A percentile compares a stretch with the other conserved stretches of the same genome.
These are phyloP conservation scores for Boletus vinaceobasis DNA, from an alignment of 768 basidiomycete genomes.

Conservation along the genomic window DNA sequence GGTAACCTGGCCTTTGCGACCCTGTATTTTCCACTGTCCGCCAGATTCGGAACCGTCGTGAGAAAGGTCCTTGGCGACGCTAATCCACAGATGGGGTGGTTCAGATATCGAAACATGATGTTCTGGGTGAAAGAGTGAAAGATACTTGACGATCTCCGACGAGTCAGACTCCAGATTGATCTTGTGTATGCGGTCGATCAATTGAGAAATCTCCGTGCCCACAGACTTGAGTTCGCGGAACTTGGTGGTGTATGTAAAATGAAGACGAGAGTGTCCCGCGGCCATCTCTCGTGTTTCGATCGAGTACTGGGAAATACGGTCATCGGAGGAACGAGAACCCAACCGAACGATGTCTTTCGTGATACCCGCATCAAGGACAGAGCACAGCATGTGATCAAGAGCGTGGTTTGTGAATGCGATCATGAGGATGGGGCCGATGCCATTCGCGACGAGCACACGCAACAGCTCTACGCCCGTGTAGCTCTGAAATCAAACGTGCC, in stretches of 20 bases:
- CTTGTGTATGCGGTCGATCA: slow-evolving; percentile 44
- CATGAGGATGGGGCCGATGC: slow-evolving; percentile 51
- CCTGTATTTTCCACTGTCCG: slow-evolving; percentile 35
- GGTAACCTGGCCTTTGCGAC: slow-evolving; percentile 21
- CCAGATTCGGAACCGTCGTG: slow-evolving; percentile 15
- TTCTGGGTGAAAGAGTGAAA: slow-evolving; percentile 46
- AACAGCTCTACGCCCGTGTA: slow-evolving; percentile 69
- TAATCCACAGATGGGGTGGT: slow-evolving; percentile 52
- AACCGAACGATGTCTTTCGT: slow-evolving; percentile 64
- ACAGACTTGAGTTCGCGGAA: slow-evolving; percentile 40
- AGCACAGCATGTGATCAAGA: slow-evolving; percentile 66
- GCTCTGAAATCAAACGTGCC: slow-evolving; percentile 36
- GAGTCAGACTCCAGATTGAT: slow-evolving; percentile 34
- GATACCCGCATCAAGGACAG: slow-evolving; percentile 62
- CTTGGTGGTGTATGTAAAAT: slow-evolving; percentile 32
- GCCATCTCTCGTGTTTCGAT: slow-evolving; percentile 55
- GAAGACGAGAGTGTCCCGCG: slow-evolving; percentile 40
- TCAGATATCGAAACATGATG: slow-evolving; percentile 39
- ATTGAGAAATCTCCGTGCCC: slow-evolving; percentile 42
- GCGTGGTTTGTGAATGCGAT: slow-evolving; percentile 79
- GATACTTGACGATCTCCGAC: slow-evolving; percentile 38
- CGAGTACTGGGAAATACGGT: slow-evolving; percentile 56
- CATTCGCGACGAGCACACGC: slow-evolving; percentile 55
- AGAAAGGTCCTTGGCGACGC: slow-evolving; percentile 15
- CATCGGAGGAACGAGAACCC: slow-evolving; percentile 61